phyloP scores from a whole-genome alignment of 225 moss, liverwort and hornwort species.

The Ulota crispa region DNA sequence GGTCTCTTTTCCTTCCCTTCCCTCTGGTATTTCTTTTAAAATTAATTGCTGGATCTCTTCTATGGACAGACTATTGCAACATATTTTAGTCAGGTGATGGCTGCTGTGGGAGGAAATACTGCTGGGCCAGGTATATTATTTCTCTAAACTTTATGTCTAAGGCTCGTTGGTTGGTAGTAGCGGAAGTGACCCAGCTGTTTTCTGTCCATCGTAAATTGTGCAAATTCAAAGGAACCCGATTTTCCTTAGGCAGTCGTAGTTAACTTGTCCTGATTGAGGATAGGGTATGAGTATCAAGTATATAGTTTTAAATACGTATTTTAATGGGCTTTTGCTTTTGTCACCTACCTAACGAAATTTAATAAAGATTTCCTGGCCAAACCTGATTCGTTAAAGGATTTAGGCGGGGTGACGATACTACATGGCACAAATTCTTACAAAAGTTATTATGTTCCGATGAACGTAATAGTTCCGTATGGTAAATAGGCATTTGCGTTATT shows the following conservation, averaged over 20 bases:
- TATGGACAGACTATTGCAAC: constrained; percentile 80
- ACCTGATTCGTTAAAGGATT: not conserved
- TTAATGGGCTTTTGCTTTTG: not conserved
- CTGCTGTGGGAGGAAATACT: constrained; percentile 96
- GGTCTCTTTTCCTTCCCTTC: not conserved
- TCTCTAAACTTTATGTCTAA: not conserved
- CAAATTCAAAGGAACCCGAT: not conserved
- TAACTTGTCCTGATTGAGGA: not conserved
- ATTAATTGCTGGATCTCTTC: not conserved
- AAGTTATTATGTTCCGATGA: not conserved
- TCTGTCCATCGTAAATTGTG: not conserved
- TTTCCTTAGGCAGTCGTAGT: not conserved
- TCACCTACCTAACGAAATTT: not conserved
- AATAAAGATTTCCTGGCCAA: not conserved
- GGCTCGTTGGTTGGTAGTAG: not conserved
- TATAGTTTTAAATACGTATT: not conserved
- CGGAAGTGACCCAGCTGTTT: not conserved
- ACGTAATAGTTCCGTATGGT: not conserved
- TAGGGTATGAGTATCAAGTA: not conserved
- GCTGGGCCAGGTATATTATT: constrained; percentile 86
- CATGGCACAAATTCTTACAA: not conserved
- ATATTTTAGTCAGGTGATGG: constrained; percentile 99
- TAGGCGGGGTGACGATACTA: not conserved
- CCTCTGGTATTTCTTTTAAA: not conserved
- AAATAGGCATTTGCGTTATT: not conserved